Evolutionary conservation across 176 grass and related monocot species (phyloP), one percentile per base, ranked within the genome.

Genomic region (Phoenix roebelenii): DNA sequence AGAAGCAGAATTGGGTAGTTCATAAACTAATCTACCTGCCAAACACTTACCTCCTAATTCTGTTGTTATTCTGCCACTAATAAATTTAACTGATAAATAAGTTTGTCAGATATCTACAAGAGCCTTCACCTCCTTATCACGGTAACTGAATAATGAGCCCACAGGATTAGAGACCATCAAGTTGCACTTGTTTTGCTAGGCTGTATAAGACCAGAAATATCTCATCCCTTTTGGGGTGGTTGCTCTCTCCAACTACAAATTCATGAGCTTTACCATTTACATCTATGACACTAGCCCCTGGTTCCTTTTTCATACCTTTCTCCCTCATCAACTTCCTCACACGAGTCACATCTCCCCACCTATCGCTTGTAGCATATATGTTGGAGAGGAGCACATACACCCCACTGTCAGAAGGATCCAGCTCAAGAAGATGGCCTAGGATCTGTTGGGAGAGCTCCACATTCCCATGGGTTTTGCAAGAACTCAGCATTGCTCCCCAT

Each of bases 311-410:
- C 22, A 80, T 23, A 10, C 81, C 69, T 22, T 71, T 67, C 70
- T 71, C 59, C 51, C 23, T 77, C 74, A 80, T 71, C 22, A 71
- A 51, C 25, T 66, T 52, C 68, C 80, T 84, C n/a, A 75, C 49
- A 15, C 29, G 71, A 51, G 55, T 74, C 54, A 75, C 85, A 54
- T 83, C 60, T 77, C 25, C 59, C 76, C 77, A 71, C 71, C 76
- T 70, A 66, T 61, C 25, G 66, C 53, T 74, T 10, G 63, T 35
- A 50, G 72, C 76, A 76, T 73, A 79, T 66, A 67, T 16, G 20
- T 88, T 83, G 16, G 80, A 83, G 30, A 87, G 66, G 9, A 83
- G 68, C 25, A 80, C 68, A 76, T 77, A 77, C 51, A 83, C 55
- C 10, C 80, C 68, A 63, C 64, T 77, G 10, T 57, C 51, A 63